Conservation (phyloP, 495 filamentous ascomycete genomes). For the Xylaria nigripes region DNA sequence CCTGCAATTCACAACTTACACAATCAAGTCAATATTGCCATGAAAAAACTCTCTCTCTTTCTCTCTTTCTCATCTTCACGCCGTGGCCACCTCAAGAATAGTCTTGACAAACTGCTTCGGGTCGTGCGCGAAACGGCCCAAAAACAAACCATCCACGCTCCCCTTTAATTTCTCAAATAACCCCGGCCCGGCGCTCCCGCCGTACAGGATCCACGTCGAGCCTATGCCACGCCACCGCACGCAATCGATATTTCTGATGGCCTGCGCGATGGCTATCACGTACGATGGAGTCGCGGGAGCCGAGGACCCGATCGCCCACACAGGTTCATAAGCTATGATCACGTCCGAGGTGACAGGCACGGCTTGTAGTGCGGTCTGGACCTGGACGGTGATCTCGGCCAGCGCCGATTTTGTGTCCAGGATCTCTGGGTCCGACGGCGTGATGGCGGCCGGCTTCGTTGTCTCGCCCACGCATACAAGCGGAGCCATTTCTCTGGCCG, state of each 20-base stretch:
- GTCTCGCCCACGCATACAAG: conserved; percentile 74
- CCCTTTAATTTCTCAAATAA: conserved; percentile 56
- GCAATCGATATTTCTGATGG: conserved; percentile 43
- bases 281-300: conserved; percentile 65
- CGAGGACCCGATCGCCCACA: conserved; percentile 76
- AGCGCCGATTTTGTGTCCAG: conserved; percentile 50
- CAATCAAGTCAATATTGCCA: not conserved
- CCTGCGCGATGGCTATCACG: conserved; percentile 60
- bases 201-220: conserved; percentile 61
- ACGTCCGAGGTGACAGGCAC: conserved; percentile 55
- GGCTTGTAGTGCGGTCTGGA: conserved; percentile 50
- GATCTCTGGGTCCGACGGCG: conserved; percentile 16
- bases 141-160: conserved; percentile 69
- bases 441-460: conserved; percentile 5
- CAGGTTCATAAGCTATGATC: conserved; percentile 79
- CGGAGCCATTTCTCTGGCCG: conserved; percentile 61
- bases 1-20: not conserved
- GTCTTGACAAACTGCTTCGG: conserved; percentile 57
- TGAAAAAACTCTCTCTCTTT: no score
- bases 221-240: conserved; percentile 34
- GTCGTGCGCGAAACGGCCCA: conserved; percentile 76
- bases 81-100: conserved; percentile 54
- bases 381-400: conserved; percentile 55
- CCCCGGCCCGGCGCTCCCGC: conserved; percentile 71
- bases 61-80: conserved; percentile 6